phyloP scores from a whole-genome alignment of 345 rosid species.

The Syzygium grande region DNA sequence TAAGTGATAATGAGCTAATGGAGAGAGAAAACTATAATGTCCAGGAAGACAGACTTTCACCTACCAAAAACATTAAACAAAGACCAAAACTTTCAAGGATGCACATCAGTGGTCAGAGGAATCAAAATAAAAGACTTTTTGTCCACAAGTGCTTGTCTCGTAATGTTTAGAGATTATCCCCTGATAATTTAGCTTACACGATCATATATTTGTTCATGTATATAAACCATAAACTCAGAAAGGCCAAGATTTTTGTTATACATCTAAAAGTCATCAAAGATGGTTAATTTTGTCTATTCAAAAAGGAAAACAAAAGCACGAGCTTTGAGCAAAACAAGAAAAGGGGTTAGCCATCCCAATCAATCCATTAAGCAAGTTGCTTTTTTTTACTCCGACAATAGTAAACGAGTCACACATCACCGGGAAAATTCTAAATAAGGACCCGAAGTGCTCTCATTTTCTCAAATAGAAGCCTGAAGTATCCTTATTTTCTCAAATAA shows the following conservation, averaged over 20 bases:
- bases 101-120: background rate
- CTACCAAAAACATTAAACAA: background rate
- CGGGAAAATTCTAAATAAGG: too few species aligned
- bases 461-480: too few species aligned
- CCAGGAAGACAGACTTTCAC: background rate
- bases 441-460: too few species aligned
- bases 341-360: background rate
- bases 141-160: background rate
- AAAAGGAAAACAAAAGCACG: background rate
- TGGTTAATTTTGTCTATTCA: fast-evolving
- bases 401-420: background rate
- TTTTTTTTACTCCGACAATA: background rate
- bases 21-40: background rate
- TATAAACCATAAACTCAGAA: background rate
- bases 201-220: background rate
- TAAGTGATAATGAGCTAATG: background rate
- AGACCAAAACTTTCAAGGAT: background rate
- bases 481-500: too few species aligned
- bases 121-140: background rate
- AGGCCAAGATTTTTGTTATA: background rate
- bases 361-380: background rate
- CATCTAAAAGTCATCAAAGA: background rate
- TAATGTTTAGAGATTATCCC: background rate
- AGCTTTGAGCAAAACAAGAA: background rate
- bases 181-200: background rate